A percentile compares a stretch with the other conserved stretches of the same genome.
Evolutionary conservation across 257 asterid species (phyloP).

Genomic region (Vinca minor): DNA sequence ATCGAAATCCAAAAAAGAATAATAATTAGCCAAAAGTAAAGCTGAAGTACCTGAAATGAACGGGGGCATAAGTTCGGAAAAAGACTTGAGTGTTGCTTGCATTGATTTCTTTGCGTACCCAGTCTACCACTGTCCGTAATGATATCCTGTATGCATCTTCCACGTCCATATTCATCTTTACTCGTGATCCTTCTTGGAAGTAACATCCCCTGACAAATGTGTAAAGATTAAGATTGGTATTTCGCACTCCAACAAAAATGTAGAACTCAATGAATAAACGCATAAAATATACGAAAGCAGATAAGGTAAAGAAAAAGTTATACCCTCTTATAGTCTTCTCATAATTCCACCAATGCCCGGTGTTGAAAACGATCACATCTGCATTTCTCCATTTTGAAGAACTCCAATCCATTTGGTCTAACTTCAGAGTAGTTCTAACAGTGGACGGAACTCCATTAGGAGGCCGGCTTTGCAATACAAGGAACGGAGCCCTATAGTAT

Average conservation of each 20-base stretch:
- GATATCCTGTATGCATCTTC: constrained; percentile 58
- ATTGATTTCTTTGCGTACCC: constrained; percentile 55
- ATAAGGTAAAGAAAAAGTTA: neutral
- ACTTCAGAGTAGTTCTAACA: constrained; percentile 61
- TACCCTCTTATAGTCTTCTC: constrained; percentile 96
- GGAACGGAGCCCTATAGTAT: constrained; percentile 86
- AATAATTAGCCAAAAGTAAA: neutral
- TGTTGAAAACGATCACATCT: constrained; percentile 66
- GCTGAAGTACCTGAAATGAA: constrained; percentile 61
- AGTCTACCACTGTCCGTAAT: constrained; percentile 53
- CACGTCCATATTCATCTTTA: constrained; percentile 64
- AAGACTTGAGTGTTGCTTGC: constrained; percentile 58
- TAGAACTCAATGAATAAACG: neutral
- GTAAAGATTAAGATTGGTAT: neutral
- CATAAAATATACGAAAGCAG: neutral
- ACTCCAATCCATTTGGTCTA: constrained; percentile 81
- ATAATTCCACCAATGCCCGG: constrained; percentile 92
- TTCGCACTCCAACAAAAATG: too few species aligned
- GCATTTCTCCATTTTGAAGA: constrained; percentile 68
- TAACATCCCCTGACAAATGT: constrained; percentile 67
- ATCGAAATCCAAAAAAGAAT: too few species aligned
- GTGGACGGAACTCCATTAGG: constrained; percentile 36
- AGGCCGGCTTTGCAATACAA: constrained; percentile 84
- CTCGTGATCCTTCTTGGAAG: constrained; percentile 74
- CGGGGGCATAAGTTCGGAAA: constrained; percentile 85